Evolutionary conservation across 257 asterid genomes (phyloP).

Genomic region (Salvia splendens): DNA sequence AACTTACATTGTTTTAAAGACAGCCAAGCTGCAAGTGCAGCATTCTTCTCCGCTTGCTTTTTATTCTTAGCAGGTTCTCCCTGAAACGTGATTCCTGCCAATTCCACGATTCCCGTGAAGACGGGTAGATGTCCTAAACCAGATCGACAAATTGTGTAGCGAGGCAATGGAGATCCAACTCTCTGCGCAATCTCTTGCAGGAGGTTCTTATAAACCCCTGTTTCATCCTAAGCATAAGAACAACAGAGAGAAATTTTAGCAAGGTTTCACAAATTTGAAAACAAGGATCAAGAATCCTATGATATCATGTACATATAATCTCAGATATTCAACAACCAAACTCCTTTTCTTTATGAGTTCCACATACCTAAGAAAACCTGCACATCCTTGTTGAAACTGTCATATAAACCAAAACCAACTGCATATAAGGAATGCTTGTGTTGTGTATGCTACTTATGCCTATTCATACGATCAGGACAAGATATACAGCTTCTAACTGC

Average conservation of each 20-base stretch:
- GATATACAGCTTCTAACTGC: too few species aligned
- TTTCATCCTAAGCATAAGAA: constrained; percentile 59
- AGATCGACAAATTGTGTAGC: constrained; percentile 64
- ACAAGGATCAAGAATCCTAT: not conserved
- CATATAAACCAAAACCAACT: too few species aligned
- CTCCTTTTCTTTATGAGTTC: too few species aligned
- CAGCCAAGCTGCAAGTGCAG: constrained; percentile 85
- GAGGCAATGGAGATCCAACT: constrained; percentile 82
- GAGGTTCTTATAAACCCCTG: constrained; percentile 83
- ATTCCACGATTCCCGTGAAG: constrained; percentile 74
- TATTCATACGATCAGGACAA: too few species aligned
- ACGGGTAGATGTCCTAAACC: constrained; percentile 76
- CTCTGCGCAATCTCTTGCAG: constrained; percentile 82
- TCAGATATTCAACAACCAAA: not conserved
- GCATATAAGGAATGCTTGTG: too few species aligned
- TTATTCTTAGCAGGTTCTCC: constrained; percentile 92
- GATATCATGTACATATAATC: not conserved
- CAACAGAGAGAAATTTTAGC: constrained; percentile 9
- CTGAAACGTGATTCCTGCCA: constrained; percentile 69
- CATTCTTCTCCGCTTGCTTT: constrained; percentile 88
- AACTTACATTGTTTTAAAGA: constrained; percentile 71
- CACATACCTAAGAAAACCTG: too few species aligned
- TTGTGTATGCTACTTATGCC: too few species aligned
- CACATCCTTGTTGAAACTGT: too few species aligned
- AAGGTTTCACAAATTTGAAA: not conserved